Conservation (phyloP, 805 yeast genomes). For the Myxozyma monticola region DNA sequence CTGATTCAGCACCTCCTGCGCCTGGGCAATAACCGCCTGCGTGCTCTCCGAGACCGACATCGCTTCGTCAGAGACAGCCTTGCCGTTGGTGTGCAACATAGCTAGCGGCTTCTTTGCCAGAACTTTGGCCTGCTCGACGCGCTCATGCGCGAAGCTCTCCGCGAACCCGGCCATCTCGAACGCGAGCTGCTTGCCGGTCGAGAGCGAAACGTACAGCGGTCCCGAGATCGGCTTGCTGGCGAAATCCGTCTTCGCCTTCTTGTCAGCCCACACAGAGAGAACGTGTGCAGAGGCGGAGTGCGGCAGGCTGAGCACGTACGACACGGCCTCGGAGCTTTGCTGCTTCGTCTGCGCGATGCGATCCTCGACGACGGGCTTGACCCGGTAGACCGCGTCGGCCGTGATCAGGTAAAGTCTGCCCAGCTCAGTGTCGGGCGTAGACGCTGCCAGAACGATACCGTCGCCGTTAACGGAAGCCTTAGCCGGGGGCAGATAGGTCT, state of each 20-base stretch:
- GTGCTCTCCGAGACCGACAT: too few species aligned
- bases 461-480: constrained; percentile 1
- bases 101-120: constrained; percentile 10
- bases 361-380: constrained; percentile 24
- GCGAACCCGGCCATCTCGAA: constrained; percentile 15
- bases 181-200: constrained; percentile 24
- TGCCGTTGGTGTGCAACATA: constrained; percentile 6
- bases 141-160: constrained; percentile 23
- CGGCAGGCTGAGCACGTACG: constrained; percentile 22
- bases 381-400: constrained; percentile 18
- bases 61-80: neutral
- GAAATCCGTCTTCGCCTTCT: constrained; percentile 20
- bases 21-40: too few species aligned
- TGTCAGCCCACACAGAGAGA: constrained; percentile 27
- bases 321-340: constrained; percentile 18
- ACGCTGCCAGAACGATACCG: neutral
- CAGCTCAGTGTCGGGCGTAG: constrained; percentile 18
- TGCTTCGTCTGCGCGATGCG: constrained; percentile 17
- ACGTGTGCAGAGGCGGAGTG: constrained; percentile 21
- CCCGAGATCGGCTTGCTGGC: constrained; percentile 19
- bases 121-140: constrained; percentile 5
- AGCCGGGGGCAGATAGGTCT: constrained; percentile 47
- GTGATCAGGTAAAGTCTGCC: constrained; percentile 22
- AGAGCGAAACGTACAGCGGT: constrained; percentile 17
- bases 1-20: too few species aligned